A percentile compares a stretch with the other conserved stretches of the same genome.
These are phyloP conservation scores for Biscutella auriculata DNA, from an alignment of 441 rosid species.

Conservation along the genomic window DNA sequence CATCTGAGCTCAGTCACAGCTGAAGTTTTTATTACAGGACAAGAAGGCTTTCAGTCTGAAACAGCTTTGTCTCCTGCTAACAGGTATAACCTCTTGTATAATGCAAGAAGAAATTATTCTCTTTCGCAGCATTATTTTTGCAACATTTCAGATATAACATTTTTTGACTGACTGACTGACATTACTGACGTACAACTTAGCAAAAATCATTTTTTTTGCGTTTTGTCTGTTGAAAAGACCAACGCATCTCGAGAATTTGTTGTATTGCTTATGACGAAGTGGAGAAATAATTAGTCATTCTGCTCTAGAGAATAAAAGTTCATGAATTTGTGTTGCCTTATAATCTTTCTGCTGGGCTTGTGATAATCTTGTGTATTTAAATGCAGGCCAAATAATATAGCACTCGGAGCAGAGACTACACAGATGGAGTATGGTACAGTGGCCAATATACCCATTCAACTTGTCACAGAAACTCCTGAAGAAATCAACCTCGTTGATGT, in stretches of 20 bases:
- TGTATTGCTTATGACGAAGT: not conserved
- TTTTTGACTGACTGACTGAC: no score
- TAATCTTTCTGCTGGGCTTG: not conserved
- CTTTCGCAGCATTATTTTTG: not conserved
- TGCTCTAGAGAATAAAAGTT: not conserved
- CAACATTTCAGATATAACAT: not conserved
- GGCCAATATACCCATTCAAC: slow-evolving; percentile 21
- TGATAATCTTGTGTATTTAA: not conserved
- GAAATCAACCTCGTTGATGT: slow-evolving; percentile 10
- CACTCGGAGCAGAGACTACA: slow-evolving; percentile 31
- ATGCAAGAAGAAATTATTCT: no score
- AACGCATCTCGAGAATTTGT: no score
- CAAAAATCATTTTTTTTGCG: no score
- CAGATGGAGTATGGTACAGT: slow-evolving; percentile 21
- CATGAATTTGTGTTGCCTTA: not conserved
- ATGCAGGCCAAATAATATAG: slow-evolving; percentile 37
- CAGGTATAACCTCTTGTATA: slow-evolving; percentile 45
- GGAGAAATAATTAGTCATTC: not conserved
- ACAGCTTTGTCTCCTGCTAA: slow-evolving; percentile 13
- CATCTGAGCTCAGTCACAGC: slow-evolving; percentile 61
- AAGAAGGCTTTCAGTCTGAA: slow-evolving; percentile 43
- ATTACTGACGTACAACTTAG: no score
- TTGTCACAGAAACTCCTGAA: slow-evolving; percentile 6
- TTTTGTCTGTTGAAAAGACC: no score
- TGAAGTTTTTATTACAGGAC: slow-evolving; percentile 54